These are phyloP conservation scores for Symbiodinium pilosum DNA, from an alignment of 73 alveolate species.

Conservation along the genomic window DNA sequence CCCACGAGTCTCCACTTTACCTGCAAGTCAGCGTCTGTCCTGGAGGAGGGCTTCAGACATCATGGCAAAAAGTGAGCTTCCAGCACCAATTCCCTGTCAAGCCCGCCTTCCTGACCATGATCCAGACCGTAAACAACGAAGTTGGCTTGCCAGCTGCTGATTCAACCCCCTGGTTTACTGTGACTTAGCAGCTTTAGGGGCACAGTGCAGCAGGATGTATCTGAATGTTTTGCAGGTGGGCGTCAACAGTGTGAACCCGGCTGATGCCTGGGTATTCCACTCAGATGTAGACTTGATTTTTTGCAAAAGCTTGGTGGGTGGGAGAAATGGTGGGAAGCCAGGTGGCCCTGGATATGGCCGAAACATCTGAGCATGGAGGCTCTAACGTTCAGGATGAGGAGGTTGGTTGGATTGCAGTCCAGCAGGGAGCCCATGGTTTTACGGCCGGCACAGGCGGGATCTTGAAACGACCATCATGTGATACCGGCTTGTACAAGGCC, in stretches of 20 bases:
- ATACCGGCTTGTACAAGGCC: too few species aligned
- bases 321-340: neutral
- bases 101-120: constrained; percentile 54
- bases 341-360: constrained; percentile 89
- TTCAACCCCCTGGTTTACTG: constrained; percentile 51
- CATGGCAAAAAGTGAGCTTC: constrained; percentile 31
- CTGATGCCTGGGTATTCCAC: constrained; percentile 30
- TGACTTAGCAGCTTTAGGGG: neutral
- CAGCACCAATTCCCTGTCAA: neutral
- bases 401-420: constrained; percentile 71
- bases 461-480: neutral
- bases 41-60: neutral
- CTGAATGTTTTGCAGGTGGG: neutral
- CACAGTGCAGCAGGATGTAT: neutral
- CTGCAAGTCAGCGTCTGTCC: too few species aligned
- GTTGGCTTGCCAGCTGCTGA: neutral
- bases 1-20: neutral
- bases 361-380: constrained; percentile 43
- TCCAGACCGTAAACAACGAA: constrained; percentile 59
- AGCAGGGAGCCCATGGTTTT: neutral
- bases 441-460: constrained; percentile 27
- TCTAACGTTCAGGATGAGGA: constrained; percentile 41
- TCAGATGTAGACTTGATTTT: too few species aligned
- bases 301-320: too few species aligned
- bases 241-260: constrained; percentile 3